phyloP scores from a whole-genome alignment of 352 stramenopile species.

The Phytophthora syringae region DNA sequence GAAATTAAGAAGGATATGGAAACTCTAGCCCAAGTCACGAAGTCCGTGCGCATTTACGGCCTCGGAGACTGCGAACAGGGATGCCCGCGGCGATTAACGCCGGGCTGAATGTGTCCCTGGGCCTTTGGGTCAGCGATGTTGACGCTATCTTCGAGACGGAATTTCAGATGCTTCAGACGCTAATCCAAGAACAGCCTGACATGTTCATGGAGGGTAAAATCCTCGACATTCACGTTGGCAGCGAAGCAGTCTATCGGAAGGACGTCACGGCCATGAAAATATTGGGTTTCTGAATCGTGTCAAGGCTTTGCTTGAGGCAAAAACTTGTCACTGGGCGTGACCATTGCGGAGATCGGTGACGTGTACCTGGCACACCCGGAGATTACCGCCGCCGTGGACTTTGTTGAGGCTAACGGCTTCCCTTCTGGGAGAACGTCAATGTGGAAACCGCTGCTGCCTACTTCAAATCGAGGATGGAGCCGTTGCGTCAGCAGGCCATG shows the following conservation, averaged over 20 bases:
- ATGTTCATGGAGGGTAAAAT: conserved; percentile 41
- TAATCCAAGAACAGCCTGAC: conserved; percentile 35
- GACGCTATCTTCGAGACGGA: conserved; percentile 48
- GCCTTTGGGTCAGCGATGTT: conserved; percentile 66
- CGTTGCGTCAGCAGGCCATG: conserved; percentile 40
- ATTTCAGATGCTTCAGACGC: conserved; percentile 37
- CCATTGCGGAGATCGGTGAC: conserved; percentile 75
- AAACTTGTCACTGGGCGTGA: conserved; percentile 48
- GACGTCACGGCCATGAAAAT: conserved; percentile 54
- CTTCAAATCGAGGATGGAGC: conserved; percentile 48
- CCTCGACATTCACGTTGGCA: conserved; percentile 69
- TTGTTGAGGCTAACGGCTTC: conserved; percentile 69
- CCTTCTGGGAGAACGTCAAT: conserved; percentile 70
- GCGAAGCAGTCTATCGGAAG: conserved; percentile 69
- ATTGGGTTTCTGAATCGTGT: conserved; percentile 53
- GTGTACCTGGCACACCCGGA: conserved; percentile 58
- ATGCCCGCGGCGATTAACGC: conserved; percentile 51
- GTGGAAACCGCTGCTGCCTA: conserved; percentile 43
- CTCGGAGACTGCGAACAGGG: conserved; percentile 68
- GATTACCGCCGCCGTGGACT: conserved; percentile 56
- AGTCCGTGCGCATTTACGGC: conserved; percentile 60
- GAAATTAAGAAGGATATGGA: conserved; percentile 53
- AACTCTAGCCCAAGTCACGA: conserved; percentile 47
- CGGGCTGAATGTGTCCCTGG: conserved; percentile 59
- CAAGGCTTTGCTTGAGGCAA: conserved; percentile 35